A percentile compares a stretch with the other conserved stretches of the same genome.
phyloP scores from a whole-genome alignment of 2,329 filamentous ascomycete genomes.

The Penicillium brevicompactum region DNA sequence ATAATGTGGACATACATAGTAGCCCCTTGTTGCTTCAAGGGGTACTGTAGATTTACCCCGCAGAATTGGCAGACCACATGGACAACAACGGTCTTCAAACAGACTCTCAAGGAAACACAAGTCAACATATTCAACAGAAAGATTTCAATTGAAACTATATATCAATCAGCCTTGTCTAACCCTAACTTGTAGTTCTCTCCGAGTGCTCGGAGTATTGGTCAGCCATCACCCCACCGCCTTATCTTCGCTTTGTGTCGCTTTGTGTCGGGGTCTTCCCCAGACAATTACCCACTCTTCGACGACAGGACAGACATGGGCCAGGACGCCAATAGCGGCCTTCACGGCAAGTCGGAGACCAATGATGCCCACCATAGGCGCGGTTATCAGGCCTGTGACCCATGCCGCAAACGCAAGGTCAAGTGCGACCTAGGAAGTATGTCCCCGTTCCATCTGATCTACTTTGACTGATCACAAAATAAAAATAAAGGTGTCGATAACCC shows the following conservation, averaged over 20 bases:
- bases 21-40: neutral
- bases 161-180: neutral
- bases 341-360: conserved; percentile 35
- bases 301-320: conserved; percentile 23
- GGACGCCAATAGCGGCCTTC: conserved; percentile 19
- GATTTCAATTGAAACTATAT: neutral
- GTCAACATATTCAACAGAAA: neutral
- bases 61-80: conserved; percentile 27
- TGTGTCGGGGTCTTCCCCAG: conserved; percentile 29
- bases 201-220: conserved; percentile 16
- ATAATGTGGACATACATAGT: neutral
- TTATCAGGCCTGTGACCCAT: conserved; percentile 53
- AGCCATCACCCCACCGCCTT: conserved; percentile 35
- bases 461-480: conserved; percentile 17
- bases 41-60: conserved; percentile 29
- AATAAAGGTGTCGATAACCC: conserved; percentile 76
- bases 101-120: neutral
- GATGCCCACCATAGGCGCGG: conserved; percentile 47
- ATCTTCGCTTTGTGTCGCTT: conserved; percentile 43
- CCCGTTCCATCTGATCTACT: conserved; percentile 11
- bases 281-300: conserved; percentile 21
- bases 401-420: conserved; percentile 53
- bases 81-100: conserved; percentile 15
- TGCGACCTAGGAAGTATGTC: conserved; percentile 50
- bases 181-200: neutral